Evolutionary conservation across 129 eudicot species (phyloP).

Genomic region (Saussurea involucrata): DNA sequence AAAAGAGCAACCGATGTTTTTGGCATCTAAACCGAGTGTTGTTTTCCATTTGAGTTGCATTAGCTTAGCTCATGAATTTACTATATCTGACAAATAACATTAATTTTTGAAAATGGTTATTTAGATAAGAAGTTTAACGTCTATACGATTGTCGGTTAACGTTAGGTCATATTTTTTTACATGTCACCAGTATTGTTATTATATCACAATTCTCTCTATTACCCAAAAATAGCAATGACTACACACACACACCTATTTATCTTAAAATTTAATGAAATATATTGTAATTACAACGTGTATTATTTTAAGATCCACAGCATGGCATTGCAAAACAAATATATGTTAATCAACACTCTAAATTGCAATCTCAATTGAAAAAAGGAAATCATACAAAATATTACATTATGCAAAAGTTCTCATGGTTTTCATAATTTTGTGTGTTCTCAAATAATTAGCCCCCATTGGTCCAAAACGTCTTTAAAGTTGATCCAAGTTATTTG

Average conservation of each 20-base stretch:
- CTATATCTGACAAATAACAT: background rate
- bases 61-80: background rate
- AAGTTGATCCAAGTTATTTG: background rate
- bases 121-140: background rate
- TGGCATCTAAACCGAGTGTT: slow-evolving; percentile 5
- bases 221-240: background rate
- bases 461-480: background rate
- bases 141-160: slow-evolving; percentile 14
- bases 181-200: background rate
- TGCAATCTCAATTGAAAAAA: no score
- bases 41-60: background rate
- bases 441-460: background rate
- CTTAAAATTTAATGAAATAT: background rate
- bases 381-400: no score
- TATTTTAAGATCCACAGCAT: background rate
- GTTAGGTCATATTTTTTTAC: background rate
- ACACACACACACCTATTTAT: background rate
- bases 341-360: background rate
- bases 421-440: no score
- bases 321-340: no score
- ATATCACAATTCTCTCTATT: background rate
- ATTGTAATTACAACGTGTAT: background rate
- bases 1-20: background rate
- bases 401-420: no score
- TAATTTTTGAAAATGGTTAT: background rate